Evolutionary conservation across 345 rosid species (phyloP).

Genomic region (Odontarrhena argentea): DNA sequence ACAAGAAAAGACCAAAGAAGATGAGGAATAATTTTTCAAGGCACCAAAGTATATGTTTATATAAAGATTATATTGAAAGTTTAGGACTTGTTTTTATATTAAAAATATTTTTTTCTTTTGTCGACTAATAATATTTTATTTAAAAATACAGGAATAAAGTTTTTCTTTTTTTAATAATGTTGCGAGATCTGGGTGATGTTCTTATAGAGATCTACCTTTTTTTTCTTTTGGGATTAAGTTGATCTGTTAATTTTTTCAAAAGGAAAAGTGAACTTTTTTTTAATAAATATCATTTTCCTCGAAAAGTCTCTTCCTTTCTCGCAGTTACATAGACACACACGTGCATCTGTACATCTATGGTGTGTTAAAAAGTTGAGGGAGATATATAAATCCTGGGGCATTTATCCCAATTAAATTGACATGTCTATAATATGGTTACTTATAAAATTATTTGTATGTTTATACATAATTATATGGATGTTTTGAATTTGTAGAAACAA

Average conservation of each 20-base stretch:
- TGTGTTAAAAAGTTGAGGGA: slow-evolving; percentile 16
- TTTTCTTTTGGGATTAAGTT: neutral
- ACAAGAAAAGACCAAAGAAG: slow-evolving; percentile 56
- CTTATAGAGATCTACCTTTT: slow-evolving; percentile 49
- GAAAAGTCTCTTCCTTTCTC: slow-evolving; percentile 37
- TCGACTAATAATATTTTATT: too few relatives aligned
- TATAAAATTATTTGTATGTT: neutral
- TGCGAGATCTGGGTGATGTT: slow-evolving; percentile 50
- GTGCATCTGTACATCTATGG: slow-evolving; percentile 38
- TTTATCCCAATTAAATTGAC: neutral
- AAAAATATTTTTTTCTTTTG: too few relatives aligned
- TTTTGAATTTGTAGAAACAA: slow-evolving; percentile 1
- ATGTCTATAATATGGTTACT: neutral
- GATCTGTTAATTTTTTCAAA: slow-evolving; percentile 23
- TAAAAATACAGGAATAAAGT: slow-evolving; percentile 15
- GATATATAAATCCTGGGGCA: neutral
- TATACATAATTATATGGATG: neutral
- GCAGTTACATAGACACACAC: slow-evolving; percentile 44
- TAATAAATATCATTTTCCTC: slow-evolving; percentile 14
- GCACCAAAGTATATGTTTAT: slow-evolving; percentile 35
- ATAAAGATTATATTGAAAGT: slow-evolving; percentile 30
- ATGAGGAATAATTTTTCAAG: slow-evolving; percentile 47
- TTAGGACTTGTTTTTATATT: slow-evolving; percentile 8
- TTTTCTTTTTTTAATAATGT: slow-evolving; percentile 25
- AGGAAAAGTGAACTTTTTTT: slow-evolving; percentile 17